phyloP scores from a whole-genome alignment of 495 filamentous ascomycete species.

The Margaritispora aquatica region DNA sequence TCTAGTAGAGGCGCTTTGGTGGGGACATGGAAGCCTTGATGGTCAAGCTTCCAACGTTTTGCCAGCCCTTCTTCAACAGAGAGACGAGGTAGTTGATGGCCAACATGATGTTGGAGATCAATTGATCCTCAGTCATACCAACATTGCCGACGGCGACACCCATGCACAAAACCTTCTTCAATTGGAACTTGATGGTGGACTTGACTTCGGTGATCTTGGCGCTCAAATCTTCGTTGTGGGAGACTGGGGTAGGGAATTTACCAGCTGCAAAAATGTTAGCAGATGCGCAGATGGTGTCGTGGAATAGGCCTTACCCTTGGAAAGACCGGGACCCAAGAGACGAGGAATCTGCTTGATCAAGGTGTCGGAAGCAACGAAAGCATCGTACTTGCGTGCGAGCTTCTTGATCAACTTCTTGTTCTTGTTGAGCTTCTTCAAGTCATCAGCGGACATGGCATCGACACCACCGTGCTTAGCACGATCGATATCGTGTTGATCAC shows the following conservation, averaged over 20 bases:
- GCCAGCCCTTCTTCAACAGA: conserved; percentile 99
- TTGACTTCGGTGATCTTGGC: conserved; percentile 97
- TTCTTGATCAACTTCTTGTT: conserved; percentile 99
- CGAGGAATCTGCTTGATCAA: conserved; percentile 99
- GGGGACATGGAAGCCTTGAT: conserved; percentile 99
- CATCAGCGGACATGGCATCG: conserved; percentile 95
- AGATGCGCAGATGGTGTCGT: conserved; percentile 15
- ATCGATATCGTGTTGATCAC: conserved; percentile 99
- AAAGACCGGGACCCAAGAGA: conserved; percentile 97
- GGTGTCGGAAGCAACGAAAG: conserved; percentile 91
- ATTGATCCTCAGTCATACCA: conserved; percentile 91
- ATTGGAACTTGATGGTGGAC: conserved; percentile 99
- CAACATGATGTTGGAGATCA: conserved; percentile 94
- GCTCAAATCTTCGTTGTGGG: conserved; percentile 86
- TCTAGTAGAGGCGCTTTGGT: conserved; percentile 92
- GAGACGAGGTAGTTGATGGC: conserved; percentile 99
- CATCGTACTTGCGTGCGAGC: conserved; percentile 99
- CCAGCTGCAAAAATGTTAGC: conserved; percentile 54
- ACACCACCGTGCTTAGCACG: conserved; percentile 96
- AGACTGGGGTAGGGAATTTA: conserved; percentile 98
- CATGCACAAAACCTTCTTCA: conserved; percentile 99
- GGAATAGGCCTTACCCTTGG: conserved; percentile 68
- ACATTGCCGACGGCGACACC: conserved; percentile 99
- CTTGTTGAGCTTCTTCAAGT: conserved; percentile 99
- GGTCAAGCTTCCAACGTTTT: conserved; percentile 98